Evolutionary conservation across 2,329 filamentous ascomycete genomes (phyloP).

Genomic region (Chrysoporthe cubensis): DNA sequence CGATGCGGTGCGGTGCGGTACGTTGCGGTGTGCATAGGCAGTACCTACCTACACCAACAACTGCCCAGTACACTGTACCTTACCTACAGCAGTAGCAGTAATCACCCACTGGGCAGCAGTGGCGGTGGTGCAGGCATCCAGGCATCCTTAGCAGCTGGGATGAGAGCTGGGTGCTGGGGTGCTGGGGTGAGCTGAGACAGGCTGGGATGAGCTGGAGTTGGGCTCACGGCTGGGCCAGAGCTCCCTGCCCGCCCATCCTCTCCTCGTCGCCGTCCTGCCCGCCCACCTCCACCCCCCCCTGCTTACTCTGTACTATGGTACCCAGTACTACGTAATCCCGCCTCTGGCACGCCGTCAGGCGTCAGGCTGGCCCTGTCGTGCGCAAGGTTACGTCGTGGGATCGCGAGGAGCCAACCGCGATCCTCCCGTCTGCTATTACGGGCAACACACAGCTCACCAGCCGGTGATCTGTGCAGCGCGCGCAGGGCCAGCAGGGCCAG

Average conservation of each 20-base stretch:
- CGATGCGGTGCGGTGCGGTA: neutral
- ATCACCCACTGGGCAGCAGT: too few relatives aligned
- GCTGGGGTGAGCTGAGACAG: too few relatives aligned
- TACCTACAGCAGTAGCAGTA: too few relatives aligned
- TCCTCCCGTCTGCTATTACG: conserved; percentile 25
- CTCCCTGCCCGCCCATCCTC: neutral
- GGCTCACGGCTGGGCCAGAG: conserved; percentile 6
- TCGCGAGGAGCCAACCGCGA: conserved; percentile 19
- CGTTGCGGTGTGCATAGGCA: too few relatives aligned
- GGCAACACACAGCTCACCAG: conserved; percentile 5
- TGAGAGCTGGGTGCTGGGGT: too few relatives aligned
- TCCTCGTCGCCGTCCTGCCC: neutral
- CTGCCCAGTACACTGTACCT: too few relatives aligned
- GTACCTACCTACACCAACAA: too few relatives aligned
- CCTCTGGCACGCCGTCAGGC: neutral
- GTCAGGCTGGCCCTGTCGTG: neutral
- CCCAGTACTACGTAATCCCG: neutral
- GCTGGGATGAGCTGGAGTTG: neutral
- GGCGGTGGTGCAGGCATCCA: too few relatives aligned
- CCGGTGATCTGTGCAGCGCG: neutral
- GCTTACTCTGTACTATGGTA: neutral
- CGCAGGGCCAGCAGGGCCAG: neutral
- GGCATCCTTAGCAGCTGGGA: too few relatives aligned
- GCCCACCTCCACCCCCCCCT: neutral
- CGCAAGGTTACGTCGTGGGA: conserved; percentile 7